Percentiles rank a stretch among this genome's conserved stretches.
Evolutionary conservation across 257 asterid genomes (phyloP).

Genomic region (Anisodus tanguticus): DNA sequence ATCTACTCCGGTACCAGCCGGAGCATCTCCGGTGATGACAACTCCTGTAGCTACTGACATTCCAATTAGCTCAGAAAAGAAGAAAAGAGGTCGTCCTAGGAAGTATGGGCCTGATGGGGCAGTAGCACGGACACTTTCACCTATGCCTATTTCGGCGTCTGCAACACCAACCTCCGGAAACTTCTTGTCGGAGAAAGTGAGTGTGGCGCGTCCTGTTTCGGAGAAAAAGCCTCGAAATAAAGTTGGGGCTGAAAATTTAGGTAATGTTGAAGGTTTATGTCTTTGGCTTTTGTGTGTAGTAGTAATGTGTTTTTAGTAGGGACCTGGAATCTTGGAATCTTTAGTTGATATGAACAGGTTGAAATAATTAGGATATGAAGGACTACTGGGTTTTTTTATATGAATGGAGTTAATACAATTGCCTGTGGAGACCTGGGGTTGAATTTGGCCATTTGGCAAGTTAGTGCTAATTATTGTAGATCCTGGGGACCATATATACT

Average conservation of each 20-base stretch:
- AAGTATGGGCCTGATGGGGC: constrained; percentile 73
- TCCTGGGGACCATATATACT: constrained; percentile 20
- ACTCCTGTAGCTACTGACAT: constrained; percentile 37
- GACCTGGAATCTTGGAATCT: constrained; percentile 29
- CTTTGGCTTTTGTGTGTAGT: not conserved
- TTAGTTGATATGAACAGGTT: not conserved
- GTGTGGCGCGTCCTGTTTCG: constrained; percentile 43
- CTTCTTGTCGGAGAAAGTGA: constrained; percentile 49
- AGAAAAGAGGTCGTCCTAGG: constrained; percentile 96
- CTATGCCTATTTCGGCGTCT: constrained; percentile 57
- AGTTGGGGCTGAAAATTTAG: constrained; percentile 69
- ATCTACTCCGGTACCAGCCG: constrained; percentile 40
- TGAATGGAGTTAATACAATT: not conserved
- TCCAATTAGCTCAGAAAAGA: constrained; percentile 55
- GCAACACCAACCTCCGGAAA: constrained; percentile 54
- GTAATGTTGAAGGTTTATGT: constrained; percentile 40
- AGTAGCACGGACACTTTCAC: constrained; percentile 45
- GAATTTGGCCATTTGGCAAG: constrained; percentile 20
- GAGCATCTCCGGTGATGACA: constrained; percentile 35
- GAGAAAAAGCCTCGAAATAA: constrained; percentile 71
- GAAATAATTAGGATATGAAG: not conserved
- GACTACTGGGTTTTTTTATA: not conserved
- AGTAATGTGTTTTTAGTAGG: not conserved
- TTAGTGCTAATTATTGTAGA: not conserved
- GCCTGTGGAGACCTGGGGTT: constrained; percentile 9